These are phyloP conservation scores for Rosa chinensis DNA, from an alignment of 306 rosid genomes.

Conservation along the genomic window DNA sequence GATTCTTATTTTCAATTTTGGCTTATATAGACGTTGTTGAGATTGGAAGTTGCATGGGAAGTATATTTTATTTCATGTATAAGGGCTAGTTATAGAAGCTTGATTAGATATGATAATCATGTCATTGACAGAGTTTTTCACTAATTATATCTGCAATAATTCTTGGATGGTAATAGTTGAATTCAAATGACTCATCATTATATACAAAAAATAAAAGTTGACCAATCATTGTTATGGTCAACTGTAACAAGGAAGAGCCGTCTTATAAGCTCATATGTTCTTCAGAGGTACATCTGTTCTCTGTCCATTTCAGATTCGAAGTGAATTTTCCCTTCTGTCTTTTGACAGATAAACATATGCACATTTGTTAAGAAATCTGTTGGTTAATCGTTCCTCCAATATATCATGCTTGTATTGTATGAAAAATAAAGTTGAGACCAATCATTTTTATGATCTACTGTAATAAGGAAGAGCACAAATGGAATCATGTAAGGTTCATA, in stretches of 20 bases:
- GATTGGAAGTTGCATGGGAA: background rate
- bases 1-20: background rate
- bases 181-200: background rate
- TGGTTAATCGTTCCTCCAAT: background rate
- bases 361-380: background rate
- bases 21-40: background rate
- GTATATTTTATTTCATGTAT: background rate
- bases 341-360: background rate
- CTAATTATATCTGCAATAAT: background rate
- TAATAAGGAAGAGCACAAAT: background rate
- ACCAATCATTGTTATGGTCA: background rate
- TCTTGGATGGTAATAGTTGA: slow-evolving; percentile 1
- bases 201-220: background rate
- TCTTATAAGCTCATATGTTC: background rate
- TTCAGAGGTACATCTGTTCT: background rate
- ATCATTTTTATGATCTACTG: background rate
- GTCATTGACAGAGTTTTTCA: background rate
- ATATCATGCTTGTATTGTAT: too few relatives aligned
- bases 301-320: background rate
- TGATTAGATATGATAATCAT: background rate
- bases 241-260: background rate
- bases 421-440: background rate
- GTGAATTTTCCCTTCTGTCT: background rate
- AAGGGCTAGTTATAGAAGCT: background rate
- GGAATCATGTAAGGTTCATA: background rate